Evolutionary conservation across 2,329 filamentous ascomycete species (phyloP), one percentile per base, ranked within the genome.

Genomic region (Emmonsiellopsis sp.): DNA sequence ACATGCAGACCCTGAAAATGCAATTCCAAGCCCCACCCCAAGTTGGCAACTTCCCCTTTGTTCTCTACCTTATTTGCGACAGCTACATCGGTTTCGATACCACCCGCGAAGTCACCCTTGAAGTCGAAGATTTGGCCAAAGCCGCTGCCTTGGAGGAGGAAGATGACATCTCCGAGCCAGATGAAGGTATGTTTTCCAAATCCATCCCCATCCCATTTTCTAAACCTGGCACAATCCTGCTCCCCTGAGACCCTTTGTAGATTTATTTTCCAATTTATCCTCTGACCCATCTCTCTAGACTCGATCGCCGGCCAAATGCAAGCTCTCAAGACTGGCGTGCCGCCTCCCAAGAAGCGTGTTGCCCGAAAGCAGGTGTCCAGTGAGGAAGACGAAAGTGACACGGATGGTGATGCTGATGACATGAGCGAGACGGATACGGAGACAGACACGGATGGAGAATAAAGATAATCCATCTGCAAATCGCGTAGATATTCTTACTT

Each of bases 101-200:
- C 49, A 93, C 90, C 78, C 83, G 88, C 77, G 89, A 96, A 65
- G 88, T 95, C 32, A 90, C 87, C 1, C 78, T 98, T 51, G 81
- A 86, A 32, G 89, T 98, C 7, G 90, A 95, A 64, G 91, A 97
- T 63, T 85, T 88, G 36, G 87, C 82, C 70, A 93, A 92, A 74
- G 91, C 88, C 5, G 85, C 82, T 17, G 81, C 86, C 60, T 84
- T 95, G 65, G 81, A 82, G 51, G 87, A 84, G 47, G 90, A 96
- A 61, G 93, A 95, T 63, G 93, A 98, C 55, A 98, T 98, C 60
- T 95, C 88, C 67, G 93, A 98, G 69, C 93, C 94, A 37, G 93
- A 97, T 58, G 93, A 98, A 77, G 93, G 93, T 95, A 79, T 77
- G 85, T 77, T 49, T 49, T 49, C 11, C 6, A 39, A 8, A 10